These are phyloP conservation scores for Phascolomyces articulosus DNA, from an alignment of 371 early-diverging fungal genomes.

Conservation along the genomic window DNA sequence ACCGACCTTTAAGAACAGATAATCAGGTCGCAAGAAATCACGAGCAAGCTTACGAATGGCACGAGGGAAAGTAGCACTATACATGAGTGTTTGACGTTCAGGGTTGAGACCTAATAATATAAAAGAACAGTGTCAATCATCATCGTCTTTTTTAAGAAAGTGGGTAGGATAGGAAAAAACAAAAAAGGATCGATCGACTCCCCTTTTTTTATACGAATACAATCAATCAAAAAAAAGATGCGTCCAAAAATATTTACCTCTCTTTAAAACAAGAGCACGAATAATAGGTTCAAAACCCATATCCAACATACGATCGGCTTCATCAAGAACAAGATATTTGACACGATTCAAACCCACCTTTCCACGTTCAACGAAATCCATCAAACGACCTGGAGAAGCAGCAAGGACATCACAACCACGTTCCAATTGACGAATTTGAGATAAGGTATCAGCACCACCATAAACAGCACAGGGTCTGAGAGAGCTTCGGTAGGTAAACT, in stretches of 20 bases:
- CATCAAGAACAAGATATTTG: constrained; percentile 93
- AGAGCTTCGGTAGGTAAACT: constrained; percentile 31
- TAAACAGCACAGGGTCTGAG: constrained; percentile 69
- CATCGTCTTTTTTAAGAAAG: no score
- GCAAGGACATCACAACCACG: constrained; percentile 94
- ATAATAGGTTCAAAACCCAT: constrained; percentile 99
- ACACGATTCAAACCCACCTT: constrained; percentile 81
- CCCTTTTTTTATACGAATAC: not conserved
- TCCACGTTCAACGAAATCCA: constrained; percentile 89
- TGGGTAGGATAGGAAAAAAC: no score
- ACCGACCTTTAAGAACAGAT: constrained; percentile 48
- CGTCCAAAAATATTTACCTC: constrained; percentile 50
- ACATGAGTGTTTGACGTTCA: constrained; percentile 97
- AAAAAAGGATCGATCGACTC: no score
- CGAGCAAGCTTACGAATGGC: constrained; percentile 89
- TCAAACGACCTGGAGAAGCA: constrained; percentile 97
- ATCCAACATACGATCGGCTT: constrained; percentile 98
- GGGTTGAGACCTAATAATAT: constrained; percentile 47
- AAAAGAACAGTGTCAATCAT: not conserved
- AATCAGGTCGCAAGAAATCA: constrained; percentile 82
- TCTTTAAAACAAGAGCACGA: constrained; percentile 88
- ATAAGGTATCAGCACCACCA: constrained; percentile 87
- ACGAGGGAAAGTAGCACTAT: constrained; percentile 98
- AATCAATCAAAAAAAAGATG: not conserved
- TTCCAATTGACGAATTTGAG: constrained; percentile 83